phyloP scores from a whole-genome alignment of 73 alveolate species.

The Paramecium bursaria region DNA sequence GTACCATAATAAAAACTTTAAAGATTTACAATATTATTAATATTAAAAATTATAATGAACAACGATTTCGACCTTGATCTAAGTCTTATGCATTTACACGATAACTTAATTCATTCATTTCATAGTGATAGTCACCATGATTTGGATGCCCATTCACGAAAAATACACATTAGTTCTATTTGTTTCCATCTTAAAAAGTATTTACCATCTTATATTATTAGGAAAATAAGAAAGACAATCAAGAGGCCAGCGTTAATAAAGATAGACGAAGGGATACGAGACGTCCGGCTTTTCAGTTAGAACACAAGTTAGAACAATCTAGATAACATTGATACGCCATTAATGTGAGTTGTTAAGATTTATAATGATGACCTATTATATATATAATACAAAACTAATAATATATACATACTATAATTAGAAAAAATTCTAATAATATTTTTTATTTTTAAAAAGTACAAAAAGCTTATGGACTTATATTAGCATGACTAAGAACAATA shows the following conservation, averaged over 20 bases:
- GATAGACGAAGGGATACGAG: slow-evolving; percentile 12
- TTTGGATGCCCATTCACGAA: not conserved
- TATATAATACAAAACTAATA: too few species aligned
- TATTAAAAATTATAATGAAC: slow-evolving; percentile 20
- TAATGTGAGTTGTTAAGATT: too few species aligned
- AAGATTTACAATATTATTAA: too few species aligned
- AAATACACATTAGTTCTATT: slow-evolving; percentile 6
- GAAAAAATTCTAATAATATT: too few species aligned
- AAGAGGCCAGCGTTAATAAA: not conserved
- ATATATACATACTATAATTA: too few species aligned
- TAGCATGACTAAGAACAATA: too few species aligned
- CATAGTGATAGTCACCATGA: not conserved
- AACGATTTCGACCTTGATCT: not conserved
- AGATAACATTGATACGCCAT: not conserved
- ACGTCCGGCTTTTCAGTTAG: slow-evolving; percentile 7
- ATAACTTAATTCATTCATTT: not conserved
- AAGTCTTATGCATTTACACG: not conserved
- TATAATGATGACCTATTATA: too few species aligned
- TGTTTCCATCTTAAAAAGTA: slow-evolving; percentile 48
- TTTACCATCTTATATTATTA: not conserved
- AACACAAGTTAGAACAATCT: not conserved
- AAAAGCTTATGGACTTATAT: too few species aligned
- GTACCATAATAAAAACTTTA: too few species aligned
- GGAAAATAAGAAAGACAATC: not conserved
- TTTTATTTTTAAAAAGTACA: too few species aligned